Percentiles rank a stretch among this genome's conserved stretches.
Evolutionary conservation across 441 rosid genomes (phyloP).

Genomic region (Aquilaria agallochum): DNA sequence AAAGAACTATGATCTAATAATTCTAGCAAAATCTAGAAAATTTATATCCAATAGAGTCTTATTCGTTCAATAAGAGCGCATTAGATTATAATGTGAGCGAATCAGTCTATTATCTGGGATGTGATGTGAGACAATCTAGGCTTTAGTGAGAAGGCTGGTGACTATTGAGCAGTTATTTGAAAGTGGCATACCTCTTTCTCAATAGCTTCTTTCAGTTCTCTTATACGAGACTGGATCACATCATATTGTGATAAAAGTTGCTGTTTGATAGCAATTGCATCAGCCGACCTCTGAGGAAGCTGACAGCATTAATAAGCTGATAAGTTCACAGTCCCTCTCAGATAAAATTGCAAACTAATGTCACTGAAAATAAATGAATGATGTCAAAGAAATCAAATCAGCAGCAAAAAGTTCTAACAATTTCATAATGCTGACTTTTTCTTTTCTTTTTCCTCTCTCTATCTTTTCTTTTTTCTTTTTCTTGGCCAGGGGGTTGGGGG

Average conservation of each 20-base stretch:
- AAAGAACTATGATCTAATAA: no score
- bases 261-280: constrained; percentile 64
- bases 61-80: no score
- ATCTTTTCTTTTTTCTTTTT: no score
- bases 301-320: constrained; percentile 35
- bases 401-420: no score
- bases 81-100: no score
- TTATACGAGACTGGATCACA: constrained; percentile 80
- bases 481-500: no score
- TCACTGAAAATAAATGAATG: constrained; percentile 1
- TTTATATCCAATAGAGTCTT: no score
- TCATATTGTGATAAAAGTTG: constrained; percentile 88
- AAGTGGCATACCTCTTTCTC: constrained; percentile 74
- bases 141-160: constrained; percentile 4
- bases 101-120: no score
- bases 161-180: neutral
- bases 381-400: neutral
- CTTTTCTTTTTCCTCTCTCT: no score
- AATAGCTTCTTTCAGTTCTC: constrained; percentile 70
- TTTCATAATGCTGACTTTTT: no score
- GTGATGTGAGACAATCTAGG: neutral
- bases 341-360: constrained; percentile 10
- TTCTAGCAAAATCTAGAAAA: no score
- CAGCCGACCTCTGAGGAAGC: constrained; percentile 85
- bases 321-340: constrained; percentile 3